These are phyloP conservation scores for Pseudopyrenochaeta lycopersici DNA, from an alignment of 2,329 filamentous ascomycete genomes.

Conservation along the genomic window DNA sequence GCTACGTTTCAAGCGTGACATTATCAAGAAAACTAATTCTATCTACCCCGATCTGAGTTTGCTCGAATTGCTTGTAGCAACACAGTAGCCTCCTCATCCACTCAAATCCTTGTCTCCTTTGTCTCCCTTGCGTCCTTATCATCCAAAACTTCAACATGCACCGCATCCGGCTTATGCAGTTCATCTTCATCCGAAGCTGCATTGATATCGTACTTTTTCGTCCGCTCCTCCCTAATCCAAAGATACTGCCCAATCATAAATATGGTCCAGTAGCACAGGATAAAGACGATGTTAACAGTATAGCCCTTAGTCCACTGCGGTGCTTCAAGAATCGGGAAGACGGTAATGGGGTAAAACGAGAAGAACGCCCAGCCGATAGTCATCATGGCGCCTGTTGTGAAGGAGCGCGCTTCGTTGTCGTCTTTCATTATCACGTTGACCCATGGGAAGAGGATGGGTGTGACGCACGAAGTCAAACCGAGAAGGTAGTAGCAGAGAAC, in stretches of 20 bases:
- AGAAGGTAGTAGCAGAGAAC: conserved; percentile 35
- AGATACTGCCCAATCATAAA: conserved; percentile 45
- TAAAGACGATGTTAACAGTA: conserved; percentile 32
- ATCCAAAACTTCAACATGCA: conserved; percentile 14
- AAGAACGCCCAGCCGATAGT: conserved; percentile 42
- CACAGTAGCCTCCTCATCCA: too few species aligned
- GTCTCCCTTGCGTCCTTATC: conserved; percentile 1
- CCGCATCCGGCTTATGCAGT: conserved; percentile 7
- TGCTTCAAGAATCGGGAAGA: conserved; percentile 40
- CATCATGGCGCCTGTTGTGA: conserved; percentile 50
- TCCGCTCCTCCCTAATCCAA: conserved; percentile 36
- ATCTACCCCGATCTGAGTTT: too few species aligned
- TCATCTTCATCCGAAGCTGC: conserved; percentile 10
- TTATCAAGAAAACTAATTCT: too few species aligned
- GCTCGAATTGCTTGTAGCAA: too few species aligned
- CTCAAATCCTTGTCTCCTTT: conserved; percentile 13
- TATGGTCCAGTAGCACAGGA: conserved; percentile 38
- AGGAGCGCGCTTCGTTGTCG: conserved; percentile 53
- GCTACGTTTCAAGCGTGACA: too few species aligned
- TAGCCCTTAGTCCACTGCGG: conserved; percentile 41
- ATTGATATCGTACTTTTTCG: conserved; percentile 27
- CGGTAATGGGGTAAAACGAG: conserved; percentile 39
- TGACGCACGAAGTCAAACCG: conserved; percentile 34
- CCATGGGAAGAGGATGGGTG: conserved; percentile 36
- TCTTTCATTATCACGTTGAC: conserved; percentile 37